Percentiles rank a stretch among this genome's conserved stretches.
phyloP scores from a whole-genome alignment of 768 basidiomycete species.

The Pholiota conissans region DNA sequence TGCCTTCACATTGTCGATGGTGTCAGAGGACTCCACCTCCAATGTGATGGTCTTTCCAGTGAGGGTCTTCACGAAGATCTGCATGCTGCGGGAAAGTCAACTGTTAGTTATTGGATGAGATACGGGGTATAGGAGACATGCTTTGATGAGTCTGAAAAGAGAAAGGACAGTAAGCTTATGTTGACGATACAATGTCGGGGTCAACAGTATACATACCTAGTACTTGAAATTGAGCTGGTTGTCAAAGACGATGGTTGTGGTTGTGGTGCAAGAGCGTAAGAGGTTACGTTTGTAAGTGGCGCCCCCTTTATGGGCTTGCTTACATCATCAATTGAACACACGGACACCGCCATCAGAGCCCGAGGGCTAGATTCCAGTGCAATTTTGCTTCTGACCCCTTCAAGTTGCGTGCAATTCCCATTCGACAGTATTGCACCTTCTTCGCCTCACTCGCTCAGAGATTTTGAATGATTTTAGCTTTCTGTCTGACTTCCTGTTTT shows the following conservation, averaged over 20 bases:
- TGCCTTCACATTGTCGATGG: slow-evolving; percentile 68
- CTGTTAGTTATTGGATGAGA: slow-evolving; percentile 1
- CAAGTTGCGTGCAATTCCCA: neutral
- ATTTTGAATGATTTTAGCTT: no score
- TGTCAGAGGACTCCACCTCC: slow-evolving; percentile 20
- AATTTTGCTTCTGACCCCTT: neutral
- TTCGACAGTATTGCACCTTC: no score
- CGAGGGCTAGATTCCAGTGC: no score
- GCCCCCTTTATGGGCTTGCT: slow-evolving; percentile 13
- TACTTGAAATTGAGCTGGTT: neutral
- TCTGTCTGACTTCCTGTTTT: no score
- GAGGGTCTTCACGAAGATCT: slow-evolving; percentile 34
- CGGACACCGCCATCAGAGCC: neutral
- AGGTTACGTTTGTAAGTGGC: slow-evolving; percentile 13
- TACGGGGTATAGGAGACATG: slow-evolving; percentile 7
- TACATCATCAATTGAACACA: slow-evolving; percentile 13
- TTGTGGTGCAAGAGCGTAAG: slow-evolving; percentile 18
- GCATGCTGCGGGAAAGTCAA: slow-evolving; percentile 23
- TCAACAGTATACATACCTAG: slow-evolving; percentile 5
- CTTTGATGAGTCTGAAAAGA: slow-evolving; percentile 1
- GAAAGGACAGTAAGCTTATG: neutral
- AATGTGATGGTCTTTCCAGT: slow-evolving; percentile 25
- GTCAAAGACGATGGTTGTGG: slow-evolving; percentile 10
- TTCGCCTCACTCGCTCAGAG: no score
- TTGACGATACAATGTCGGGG: neutral